phyloP scores from a whole-genome alignment of 495 filamentous ascomycete species.

The Daldinia grandis region DNA sequence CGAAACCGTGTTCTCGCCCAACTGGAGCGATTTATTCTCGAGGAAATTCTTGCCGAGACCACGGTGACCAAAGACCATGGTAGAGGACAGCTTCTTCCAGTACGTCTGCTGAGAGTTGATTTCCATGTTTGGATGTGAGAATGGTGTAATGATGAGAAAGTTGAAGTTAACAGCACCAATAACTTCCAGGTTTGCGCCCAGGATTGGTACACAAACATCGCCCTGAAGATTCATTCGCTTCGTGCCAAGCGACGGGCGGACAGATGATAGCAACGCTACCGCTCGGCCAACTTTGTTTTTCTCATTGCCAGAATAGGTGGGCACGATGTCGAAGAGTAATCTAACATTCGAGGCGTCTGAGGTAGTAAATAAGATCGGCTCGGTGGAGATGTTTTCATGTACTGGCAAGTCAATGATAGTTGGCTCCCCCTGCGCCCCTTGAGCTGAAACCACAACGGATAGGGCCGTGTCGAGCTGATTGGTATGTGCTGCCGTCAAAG shows the following conservation, averaged over 20 bases:
- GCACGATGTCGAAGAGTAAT: constrained; percentile 92
- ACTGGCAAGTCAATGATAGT: constrained; percentile 91
- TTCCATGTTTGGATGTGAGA: constrained; percentile 91
- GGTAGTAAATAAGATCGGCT: constrained; percentile 88
- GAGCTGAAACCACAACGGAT: constrained; percentile 90
- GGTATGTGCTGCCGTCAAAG: constrained; percentile 83
- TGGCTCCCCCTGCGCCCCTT: constrained; percentile 83
- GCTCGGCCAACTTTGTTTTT: constrained; percentile 90
- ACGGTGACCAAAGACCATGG: constrained; percentile 94
- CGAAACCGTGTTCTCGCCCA: constrained; percentile 94
- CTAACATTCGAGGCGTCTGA: constrained; percentile 81
- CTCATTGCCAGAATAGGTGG: constrained; percentile 93
- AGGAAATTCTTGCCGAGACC: constrained; percentile 91
- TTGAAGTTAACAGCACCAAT: constrained; percentile 97
- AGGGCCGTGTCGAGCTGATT: constrained; percentile 94
- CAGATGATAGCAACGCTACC: constrained; percentile 85
- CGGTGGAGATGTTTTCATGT: constrained; percentile 90
- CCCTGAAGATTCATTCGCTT: constrained; percentile 85
- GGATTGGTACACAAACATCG: constrained; percentile 91
- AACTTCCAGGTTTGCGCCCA: constrained; percentile 82
- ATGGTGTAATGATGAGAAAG: constrained; percentile 93
- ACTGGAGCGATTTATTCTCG: constrained; percentile 82
- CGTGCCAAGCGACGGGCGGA: constrained; percentile 81
- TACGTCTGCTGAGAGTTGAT: constrained; percentile 91
- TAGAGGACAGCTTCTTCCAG: constrained; percentile 76